Evolutionary conservation across 2,329 filamentous ascomycete species (phyloP).

Genomic region (Aspergillus brunneoviolaceus): DNA sequence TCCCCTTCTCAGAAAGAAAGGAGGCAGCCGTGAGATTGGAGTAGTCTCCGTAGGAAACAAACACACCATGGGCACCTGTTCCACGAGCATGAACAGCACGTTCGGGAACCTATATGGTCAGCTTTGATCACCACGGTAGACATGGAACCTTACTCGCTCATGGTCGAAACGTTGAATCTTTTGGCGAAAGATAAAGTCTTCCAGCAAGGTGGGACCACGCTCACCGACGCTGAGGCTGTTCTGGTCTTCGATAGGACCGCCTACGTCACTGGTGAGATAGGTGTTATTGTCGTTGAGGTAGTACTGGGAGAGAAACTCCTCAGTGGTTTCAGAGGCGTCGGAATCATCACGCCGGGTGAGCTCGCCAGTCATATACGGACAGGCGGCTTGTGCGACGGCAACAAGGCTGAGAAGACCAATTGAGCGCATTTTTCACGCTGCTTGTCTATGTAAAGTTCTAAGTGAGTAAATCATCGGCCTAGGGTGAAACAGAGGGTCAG

Average conservation of each 20-base stretch:
- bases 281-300: conserved; percentile 54
- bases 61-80: conserved; percentile 67
- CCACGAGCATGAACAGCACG: conserved; percentile 69
- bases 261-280: conserved; percentile 65
- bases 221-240: conserved; percentile 65
- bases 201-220: conserved; percentile 66
- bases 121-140: neutral
- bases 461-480: neutral
- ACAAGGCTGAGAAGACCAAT: conserved; percentile 30
- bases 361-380: conserved; percentile 43
- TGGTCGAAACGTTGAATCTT: conserved; percentile 72
- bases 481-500: neutral
- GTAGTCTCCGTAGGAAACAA: conserved; percentile 65
- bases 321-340: conserved; percentile 32
- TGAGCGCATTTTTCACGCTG: conserved; percentile 25
- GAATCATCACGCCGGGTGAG: conserved; percentile 25
- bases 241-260: conserved; percentile 67
- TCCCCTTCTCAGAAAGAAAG: conserved; percentile 58
- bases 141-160: conserved; percentile 56
- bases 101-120: conserved; percentile 54
- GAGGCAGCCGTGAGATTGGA: conserved; percentile 68
- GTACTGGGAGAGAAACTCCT: conserved; percentile 46
- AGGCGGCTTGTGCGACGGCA: conserved; percentile 39
- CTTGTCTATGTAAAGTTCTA: neutral
- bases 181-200: conserved; percentile 71